Evolutionary conservation across 1,284 basidiomycete species (phyloP), one percentile per base, ranked within the genome.

Genomic region (Paramarasmius palmivorus): DNA sequence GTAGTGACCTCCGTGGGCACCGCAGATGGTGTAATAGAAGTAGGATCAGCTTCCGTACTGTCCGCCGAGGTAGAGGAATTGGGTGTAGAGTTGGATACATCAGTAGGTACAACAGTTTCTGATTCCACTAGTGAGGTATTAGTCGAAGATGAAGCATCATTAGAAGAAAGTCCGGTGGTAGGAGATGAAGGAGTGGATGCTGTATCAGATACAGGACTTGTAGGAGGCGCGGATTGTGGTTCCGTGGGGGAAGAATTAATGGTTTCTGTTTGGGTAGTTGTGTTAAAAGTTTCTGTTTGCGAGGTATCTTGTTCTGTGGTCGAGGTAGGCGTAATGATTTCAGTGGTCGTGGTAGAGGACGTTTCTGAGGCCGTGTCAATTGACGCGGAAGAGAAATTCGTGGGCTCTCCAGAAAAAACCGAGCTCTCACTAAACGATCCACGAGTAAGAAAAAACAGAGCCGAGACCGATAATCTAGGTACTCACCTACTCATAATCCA

Each of bases 121-220:
- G 26, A 17, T 4, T 12, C 17, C 29, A 26, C 10, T 46, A 32
- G 12, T 32, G 44, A 46, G 32, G 44, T 12, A 29, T 5, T 4
- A 46, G 25, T 10, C 12, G 25, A 46, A 32, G 23, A 17, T n/a
- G 44, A 46, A 32, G 9, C 29, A 12, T 32, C 29, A 12, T 32
- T 32, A 32, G 29, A 32, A 32, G 29, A 32, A 32, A 6, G 29
- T 32, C 29, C 29, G 29, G 29, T 32, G 29, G 25, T 10, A 15
- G 15, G 17, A n/a, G 23, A 17, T 3, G 44, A 46, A 32, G 19
- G 44, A 46, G 44, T 46, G 44, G 44, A 46, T 32, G 25, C 44
- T 46, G 44, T 32, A 46, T 46, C 44, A 32, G 25, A 46, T 32
- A 46, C 44, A 40, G 39, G 9, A 19, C 22, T 22, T 40, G 39